phyloP scores from a whole-genome alignment of 2,329 filamentous ascomycete species.

The Hymenoscyphus occultus region DNA sequence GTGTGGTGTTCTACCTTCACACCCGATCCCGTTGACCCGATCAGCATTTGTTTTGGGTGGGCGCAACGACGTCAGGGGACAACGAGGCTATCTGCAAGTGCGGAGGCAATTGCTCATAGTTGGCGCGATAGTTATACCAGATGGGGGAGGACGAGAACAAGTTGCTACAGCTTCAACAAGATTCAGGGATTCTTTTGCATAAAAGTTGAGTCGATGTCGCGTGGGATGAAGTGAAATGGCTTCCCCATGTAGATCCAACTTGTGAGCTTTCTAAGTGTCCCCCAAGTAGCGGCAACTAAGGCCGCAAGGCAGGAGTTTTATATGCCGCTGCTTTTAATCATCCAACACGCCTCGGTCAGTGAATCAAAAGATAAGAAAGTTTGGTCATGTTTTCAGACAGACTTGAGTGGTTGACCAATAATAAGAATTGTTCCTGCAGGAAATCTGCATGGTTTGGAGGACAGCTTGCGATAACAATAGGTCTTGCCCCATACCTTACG shows the following conservation, averaged over 20 bases:
- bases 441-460: not conserved
- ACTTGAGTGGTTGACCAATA: not conserved
- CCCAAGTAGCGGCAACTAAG: not conserved
- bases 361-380: not conserved
- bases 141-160: not conserved
- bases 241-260: slow-evolving; percentile 1
- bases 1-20: slow-evolving; percentile 18
- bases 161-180: slow-evolving; percentile 14
- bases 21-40: slow-evolving; percentile 11
- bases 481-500: no score
- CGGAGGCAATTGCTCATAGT: slow-evolving; percentile 21
- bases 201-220: not conserved
- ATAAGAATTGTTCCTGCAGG: not conserved
- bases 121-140: not conserved
- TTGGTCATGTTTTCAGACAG: not conserved
- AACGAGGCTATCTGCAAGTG: slow-evolving; percentile 23
- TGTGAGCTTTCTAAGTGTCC: not conserved
- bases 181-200: not conserved
- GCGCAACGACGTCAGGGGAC: slow-evolving; percentile 23
- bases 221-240: slow-evolving; percentile 2
- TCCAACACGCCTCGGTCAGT: not conserved
- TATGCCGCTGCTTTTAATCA: slow-evolving; percentile 4
- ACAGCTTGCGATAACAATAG: no score
- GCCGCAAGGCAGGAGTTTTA: slow-evolving; percentile 6
- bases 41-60: slow-evolving; percentile 26